phyloP scores from a whole-genome alignment of 2,329 filamentous ascomycete species.

The Ceratocystis eucalypticola region DNA sequence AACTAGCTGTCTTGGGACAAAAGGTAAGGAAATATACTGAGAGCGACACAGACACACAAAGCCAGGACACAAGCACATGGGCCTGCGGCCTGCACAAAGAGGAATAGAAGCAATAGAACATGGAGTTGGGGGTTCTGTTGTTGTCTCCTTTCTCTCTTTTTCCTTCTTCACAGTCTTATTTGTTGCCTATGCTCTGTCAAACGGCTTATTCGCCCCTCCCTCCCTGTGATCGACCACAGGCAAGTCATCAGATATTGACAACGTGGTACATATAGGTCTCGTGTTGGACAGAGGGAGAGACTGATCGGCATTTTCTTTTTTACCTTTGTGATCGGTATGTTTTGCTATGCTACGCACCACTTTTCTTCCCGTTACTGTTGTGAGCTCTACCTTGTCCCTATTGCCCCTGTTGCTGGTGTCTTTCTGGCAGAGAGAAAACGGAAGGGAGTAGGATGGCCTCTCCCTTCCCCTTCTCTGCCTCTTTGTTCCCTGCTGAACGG shows the following conservation, averaged over 20 bases:
- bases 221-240: neutral
- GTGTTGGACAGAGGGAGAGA: neutral
- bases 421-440: neutral
- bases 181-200: too few relatives aligned
- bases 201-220: neutral
- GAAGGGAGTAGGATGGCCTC: neutral
- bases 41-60: neutral
- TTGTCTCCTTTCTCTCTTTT: neutral
- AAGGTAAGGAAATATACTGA: neutral
- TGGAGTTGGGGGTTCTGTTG: neutral
- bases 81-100: neutral
- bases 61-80: neutral
- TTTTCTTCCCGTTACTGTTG: neutral
- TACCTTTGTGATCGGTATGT: neutral
- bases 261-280: neutral
- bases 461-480: neutral
- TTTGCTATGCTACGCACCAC: neutral
- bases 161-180: neutral
- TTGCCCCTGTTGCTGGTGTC: neutral
- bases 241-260: slow-evolving; percentile 7
- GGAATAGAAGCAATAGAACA: neutral
- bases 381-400: neutral
- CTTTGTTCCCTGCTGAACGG: neutral
- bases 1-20: neutral
- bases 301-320: neutral